Base-by-base conservation (phyloP, 2,329 filamentous ascomycete genomes). In the Metarhizium humberi region DNA sequence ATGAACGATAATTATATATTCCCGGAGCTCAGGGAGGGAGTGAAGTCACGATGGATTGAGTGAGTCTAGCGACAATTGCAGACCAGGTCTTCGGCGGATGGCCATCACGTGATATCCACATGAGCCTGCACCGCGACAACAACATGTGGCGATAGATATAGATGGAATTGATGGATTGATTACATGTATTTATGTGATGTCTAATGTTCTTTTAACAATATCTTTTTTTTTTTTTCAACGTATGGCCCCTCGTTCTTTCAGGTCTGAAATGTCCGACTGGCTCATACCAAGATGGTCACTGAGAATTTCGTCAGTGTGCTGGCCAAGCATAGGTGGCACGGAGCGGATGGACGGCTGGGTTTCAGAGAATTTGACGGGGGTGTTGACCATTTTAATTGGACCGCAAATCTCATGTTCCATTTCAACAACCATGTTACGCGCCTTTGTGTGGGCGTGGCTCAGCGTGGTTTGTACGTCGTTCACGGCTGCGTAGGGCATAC, bases 291-390 rank as follows among this genome's bases (percentile, higher is more conserved):
- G 71, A 25, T 90, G 67, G 29, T 80, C 78, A 20, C 70, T 67
- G 56, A 96, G 70, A 5, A 96, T 78, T 68, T 94, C 88, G 61
- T 90, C 78, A 0, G 91, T 96, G 70, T 96, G 90, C 71, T 96
- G 84, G 0, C 92, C 94, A 38, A 99, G 73, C 7, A 86, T 88
- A 1, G 94, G 94, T 18, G 94, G 94, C 30, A 88, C 81, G 3
- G 78, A 86, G 38, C 92, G 79, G 43, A 95, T 84, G 3, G 83
- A 81, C 0, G 92, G 90, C 61, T 80, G 84, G 30, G 87, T 88
- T 61, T 92, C 84, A 5, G 91, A 96, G 69, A 91, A 95, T 69
- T 99, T 99, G 57, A 99, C 86, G 0, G 94, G 94, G 0, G 91
- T 95, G 65, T 95, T 96, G 54, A 99, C 87, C 66, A 99, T 75